phyloP scores from a whole-genome alignment of 352 stramenopile genomes.

The Phytophthora pluvialis region DNA sequence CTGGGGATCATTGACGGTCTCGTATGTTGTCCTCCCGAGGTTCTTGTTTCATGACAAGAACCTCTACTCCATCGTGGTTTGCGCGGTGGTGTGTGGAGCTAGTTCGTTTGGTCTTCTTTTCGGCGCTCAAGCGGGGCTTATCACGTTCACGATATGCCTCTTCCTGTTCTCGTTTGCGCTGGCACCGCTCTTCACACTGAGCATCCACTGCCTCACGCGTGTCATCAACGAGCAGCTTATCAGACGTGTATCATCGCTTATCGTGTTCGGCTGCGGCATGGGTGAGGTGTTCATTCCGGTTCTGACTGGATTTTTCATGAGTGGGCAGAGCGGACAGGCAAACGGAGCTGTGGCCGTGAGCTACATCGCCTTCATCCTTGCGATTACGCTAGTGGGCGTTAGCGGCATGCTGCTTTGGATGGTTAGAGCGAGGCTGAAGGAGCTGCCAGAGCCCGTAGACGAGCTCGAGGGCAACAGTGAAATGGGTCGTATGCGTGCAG shows the following conservation, averaged over 20 bases:
- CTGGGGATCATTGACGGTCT: constrained; percentile 72
- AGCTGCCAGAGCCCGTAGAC: constrained; percentile 49
- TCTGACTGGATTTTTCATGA: constrained; percentile 90
- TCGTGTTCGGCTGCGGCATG: constrained; percentile 86
- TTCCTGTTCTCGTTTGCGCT: constrained; percentile 70
- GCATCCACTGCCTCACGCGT: constrained; percentile 82
- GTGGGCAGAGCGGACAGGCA: constrained; percentile 73
- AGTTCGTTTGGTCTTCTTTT: constrained; percentile 79
- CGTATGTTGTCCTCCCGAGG: constrained; percentile 77
- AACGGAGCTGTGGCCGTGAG: constrained; percentile 78
- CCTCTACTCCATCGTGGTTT: constrained; percentile 78
- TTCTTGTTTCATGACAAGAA: constrained; percentile 83
- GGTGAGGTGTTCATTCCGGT: constrained; percentile 85
- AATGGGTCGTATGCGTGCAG: constrained; percentile 36
- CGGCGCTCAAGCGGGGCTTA: constrained; percentile 56
- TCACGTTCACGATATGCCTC: constrained; percentile 59
- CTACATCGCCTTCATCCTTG: constrained; percentile 83
- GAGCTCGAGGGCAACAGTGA: constrained; percentile 42
- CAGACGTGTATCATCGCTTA: constrained; percentile 79
- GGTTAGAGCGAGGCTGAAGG: constrained; percentile 66
- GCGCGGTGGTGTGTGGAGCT: constrained; percentile 64
- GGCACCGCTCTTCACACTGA: constrained; percentile 82
- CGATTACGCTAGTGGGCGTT: constrained; percentile 71
- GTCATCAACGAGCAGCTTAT: constrained; percentile 86
- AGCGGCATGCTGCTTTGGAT: constrained; percentile 75